Evolutionary conservation across 208 protist genomes (phyloP), one percentile per base, ranked within the genome.

Genomic region (Herpetomonas muscarum): DNA sequence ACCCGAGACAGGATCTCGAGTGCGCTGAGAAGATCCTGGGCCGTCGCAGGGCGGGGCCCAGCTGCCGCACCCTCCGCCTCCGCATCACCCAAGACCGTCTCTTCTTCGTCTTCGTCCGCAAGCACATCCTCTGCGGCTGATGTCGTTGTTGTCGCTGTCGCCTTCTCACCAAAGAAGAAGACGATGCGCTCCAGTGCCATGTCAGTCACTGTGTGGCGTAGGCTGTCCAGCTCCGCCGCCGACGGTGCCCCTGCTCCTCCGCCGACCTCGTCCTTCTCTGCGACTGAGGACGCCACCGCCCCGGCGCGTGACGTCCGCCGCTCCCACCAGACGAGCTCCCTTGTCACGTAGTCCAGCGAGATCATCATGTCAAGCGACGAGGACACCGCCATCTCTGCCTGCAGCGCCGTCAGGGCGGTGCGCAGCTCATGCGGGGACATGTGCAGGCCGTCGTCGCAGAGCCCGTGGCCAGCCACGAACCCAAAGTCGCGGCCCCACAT

Each of bases 401-500:
- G 51, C 25, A 92, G 44, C 25, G 61, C 55, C 0, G 62, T 46
- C 12, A 85, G 53, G 31, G 74, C 61, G 3, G 42, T 45, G 22
- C 68, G 60, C 53, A 90, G 41, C n/a, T 64, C 68, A 3, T 12
- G n/a, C 7, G 83, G 55, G 15, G 31, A 34, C 5, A 88, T 51
- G 58, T 83, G 81, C 47, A 92, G 56, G 7, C 41, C 55, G 25
- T 79, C 62, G 37, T 92, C 85, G 9, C 66, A 55, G 26, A 92
- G 76, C 2, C 81, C 85, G 55, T 84, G 66, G 9, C 53, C 64
- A 1, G 81, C 79, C 24, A 92, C 55, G 47, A 86, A 87, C 6
- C 81, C 76, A 55, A 92, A 78, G 29, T 92, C 85, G 12, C 69
- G 66, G n/a, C 71, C 74, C 0, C 63, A 31, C 19, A 74, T n/a